Evolutionary conservation across 2,329 filamentous ascomycete genomes (phyloP).

Genomic region (Monilinia polystroma): DNA sequence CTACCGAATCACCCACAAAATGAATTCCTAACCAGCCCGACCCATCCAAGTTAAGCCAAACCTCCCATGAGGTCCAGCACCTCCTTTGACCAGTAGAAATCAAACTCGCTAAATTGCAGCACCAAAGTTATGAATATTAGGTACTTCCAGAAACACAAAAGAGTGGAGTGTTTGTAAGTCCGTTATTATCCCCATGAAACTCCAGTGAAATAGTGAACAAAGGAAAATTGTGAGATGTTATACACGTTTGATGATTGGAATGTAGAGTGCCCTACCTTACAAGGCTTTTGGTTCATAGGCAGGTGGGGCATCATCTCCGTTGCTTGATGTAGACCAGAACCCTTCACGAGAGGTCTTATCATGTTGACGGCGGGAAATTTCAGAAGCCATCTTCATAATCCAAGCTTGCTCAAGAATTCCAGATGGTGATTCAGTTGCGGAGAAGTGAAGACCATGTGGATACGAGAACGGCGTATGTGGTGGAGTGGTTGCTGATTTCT

Average conservation of each 20-base stretch:
- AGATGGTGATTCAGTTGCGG: conserved; percentile 27
- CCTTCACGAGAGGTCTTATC: conserved; percentile 61
- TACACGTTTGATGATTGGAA: neutral
- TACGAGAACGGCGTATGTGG: conserved; percentile 23
- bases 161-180: conserved; percentile 23
- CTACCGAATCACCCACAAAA: conserved; percentile 1
- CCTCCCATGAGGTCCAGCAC: conserved; percentile 20
- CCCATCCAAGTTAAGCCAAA: conserved; percentile 16
- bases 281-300: conserved; percentile 53
- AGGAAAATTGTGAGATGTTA: conserved; percentile 8
- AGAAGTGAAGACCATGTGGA: conserved; percentile 28
- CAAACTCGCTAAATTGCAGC: conserved; percentile 21
- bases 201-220: conserved; percentile 2
- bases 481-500: conserved; percentile 28
- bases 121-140: conserved; percentile 15
- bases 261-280: conserved; percentile 18
- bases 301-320: conserved; percentile 55
- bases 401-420: conserved; percentile 60
- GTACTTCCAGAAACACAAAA: conserved; percentile 23
- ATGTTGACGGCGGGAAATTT: conserved; percentile 83
- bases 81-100: conserved; percentile 6
- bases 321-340: conserved; percentile 44
- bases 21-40: neutral
- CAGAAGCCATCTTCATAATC: conserved; percentile 90
- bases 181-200: conserved; percentile 6